Evolutionary conservation across 2,329 filamentous ascomycete species (phyloP).

Genomic region (Blastomyces parvus): DNA sequence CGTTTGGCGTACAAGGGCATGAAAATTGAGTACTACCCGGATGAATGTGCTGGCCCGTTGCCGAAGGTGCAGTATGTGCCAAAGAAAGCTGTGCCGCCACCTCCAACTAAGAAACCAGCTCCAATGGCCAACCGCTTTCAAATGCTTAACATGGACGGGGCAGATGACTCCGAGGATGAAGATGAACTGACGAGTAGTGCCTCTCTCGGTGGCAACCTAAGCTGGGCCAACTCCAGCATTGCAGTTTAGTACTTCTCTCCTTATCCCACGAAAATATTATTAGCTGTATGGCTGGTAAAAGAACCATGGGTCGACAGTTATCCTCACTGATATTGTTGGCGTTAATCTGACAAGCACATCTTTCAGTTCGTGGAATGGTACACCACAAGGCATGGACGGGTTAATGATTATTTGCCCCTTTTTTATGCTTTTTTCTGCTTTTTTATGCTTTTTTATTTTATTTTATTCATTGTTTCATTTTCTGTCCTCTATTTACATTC

Average conservation of each 20-base stretch:
- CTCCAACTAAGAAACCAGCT: conserved; percentile 31
- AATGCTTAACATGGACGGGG: conserved; percentile 45
- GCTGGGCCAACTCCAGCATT: conserved; percentile 15
- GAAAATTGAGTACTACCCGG: conserved; percentile 59
- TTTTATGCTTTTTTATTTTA: no score
- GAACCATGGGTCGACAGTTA: neutral
- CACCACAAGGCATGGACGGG: neutral
- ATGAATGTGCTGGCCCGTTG: conserved; percentile 61
- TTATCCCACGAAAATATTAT: neutral
- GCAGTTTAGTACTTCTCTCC: conserved; percentile 10
- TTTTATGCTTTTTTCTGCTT: no score
- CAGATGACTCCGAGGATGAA: conserved; percentile 31
- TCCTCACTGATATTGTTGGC: neutral
- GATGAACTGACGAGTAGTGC: conserved; percentile 15
- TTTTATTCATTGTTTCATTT: no score
- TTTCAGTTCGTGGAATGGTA: neutral
- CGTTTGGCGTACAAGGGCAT: conserved; percentile 57
- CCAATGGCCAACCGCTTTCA: conserved; percentile 52
- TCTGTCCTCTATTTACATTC: neutral
- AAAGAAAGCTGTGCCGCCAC: conserved; percentile 21
- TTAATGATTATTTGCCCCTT: neutral
- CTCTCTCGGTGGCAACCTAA: conserved; percentile 15
- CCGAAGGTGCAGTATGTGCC: conserved; percentile 28
- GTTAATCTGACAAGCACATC: neutral
- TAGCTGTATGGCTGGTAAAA: neutral